Base-by-base conservation (phyloP, 2,329 filamentous ascomycete genomes). In the Pseudogymnoascus sp. region DNA sequence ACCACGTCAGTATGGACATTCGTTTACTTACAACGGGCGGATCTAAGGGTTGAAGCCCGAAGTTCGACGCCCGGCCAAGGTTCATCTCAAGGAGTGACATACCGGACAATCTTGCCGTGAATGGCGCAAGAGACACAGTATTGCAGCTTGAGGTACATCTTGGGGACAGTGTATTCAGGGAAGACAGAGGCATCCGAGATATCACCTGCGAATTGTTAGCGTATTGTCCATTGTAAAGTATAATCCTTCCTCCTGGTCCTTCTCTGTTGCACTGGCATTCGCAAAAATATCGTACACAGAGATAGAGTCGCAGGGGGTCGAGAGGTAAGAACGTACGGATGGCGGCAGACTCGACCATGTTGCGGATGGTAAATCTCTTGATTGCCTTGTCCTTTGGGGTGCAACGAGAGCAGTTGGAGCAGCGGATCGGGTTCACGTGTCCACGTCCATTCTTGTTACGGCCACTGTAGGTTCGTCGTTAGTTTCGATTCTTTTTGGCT, bases 111-210 rank as follows among this genome's bases (percentile, higher is more conserved):
- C 90, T 99, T 99, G 86, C 94, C 94, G 86, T 99, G 94, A 72
- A 99, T 99, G 76, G 94, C 94, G 83, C 94, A 99, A 81, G 93
- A 97, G 77, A 99, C 94, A 81, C 94, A 99, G 91, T 99, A 99
- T 85, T 99, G 94, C 79, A 99, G 89, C 89, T 99, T 99, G 82
- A 99, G 85, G 90, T 99, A 99, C 95, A 99, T 99, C 90, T 99
- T 99, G 82, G 94, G 94, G 76, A 99, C 93, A 73, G 91, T 92
- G 86, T 99, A 99, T 84, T 99, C 94, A 75, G 89, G 80, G 83
- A 97, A 99, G 81, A 99, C 94, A 75, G 94, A 97, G 76, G 95
- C 94, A 79, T 99, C 94, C 71, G 92, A 97, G 83, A 99, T 99
- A 91, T 99, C 94, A 91, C 94, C 94, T 97, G 75, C 62, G 50